Evolutionary conservation across 2,329 filamentous ascomycete genomes (phyloP), one percentile per base, ranked within the genome.

Genomic region (Colletotrichum orbiculare): DNA sequence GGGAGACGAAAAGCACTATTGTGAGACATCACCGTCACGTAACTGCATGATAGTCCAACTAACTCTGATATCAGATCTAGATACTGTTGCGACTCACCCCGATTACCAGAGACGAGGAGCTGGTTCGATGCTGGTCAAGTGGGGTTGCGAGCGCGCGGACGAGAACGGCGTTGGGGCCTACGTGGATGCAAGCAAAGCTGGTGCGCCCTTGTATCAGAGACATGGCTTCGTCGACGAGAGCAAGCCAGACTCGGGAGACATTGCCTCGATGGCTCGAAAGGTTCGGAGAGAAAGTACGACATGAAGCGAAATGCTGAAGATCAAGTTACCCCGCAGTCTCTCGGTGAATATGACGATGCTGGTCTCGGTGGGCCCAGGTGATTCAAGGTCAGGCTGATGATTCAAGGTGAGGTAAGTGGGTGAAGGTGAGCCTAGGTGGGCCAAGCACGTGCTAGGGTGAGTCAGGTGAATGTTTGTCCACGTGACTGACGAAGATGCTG

Each of bases 81-180:
- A 73, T 42, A 73, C 71, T 1, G 37, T 73, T 2, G 71, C 54
- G 2, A 73, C 71, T 0, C 71, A 72, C 35, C 71, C 71, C 0
- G 70, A 72, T 1, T 73, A 73, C 11, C 71, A 72, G 42, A 64
- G 71, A 2, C 67, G 66, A n/a, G 71, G 71, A 11, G 67, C 66
- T 4, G 71, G 71, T 1, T 71, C 69, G 2, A 68, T 72, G 69
- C 67, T 73, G 2, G 60, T 73, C 8, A 48, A 60, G 52, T 73
- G 70, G 65, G 71, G 71, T 1, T 72, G 71, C 10, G 65, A 72
- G 9, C 57, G 71, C 6, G 71, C 70, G 0, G 71, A 73, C 6
- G 41, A 60, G 8, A 17, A 71, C 2, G 50, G 64, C 1, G 69
- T 70, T 33, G 69, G 49, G 13, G 69, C 67, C 2, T 73, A 73